Base-by-base conservation (phyloP, 768 basidiomycete genomes). In the Paxillus rubicundulus region DNA sequence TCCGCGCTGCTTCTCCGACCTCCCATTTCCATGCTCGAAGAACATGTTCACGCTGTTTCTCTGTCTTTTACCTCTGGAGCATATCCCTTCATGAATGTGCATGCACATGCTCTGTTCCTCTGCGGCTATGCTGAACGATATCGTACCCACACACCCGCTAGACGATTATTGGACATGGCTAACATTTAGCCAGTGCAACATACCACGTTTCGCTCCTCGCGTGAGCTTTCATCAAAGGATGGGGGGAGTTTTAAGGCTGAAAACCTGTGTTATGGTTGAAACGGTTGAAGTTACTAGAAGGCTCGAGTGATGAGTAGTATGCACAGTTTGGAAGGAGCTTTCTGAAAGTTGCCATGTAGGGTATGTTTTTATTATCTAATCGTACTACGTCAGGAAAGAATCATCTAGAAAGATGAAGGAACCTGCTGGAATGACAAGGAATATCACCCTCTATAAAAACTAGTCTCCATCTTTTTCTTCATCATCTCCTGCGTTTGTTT, bases 401-500 rank as follows among this genome's bases (percentile, higher is more conserved):
- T 47, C 58, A 13, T 70, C 68, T 70, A 68, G 68, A 70, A 72
- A 50, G 17, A 28, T 28, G 45, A 66, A 37, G 52, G 69, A 70
- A 70, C 47, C 61, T 70, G 59, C 70, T 72, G 41, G 69, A 70
- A 70, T 52, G 60, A 59, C 40, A 40, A 34, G 47, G 70, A 70
- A 70, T 46, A 43, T 60, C 52, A 55, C 43, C 13, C 46, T 30
- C 28, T 70, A 70, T 70, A 70, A 62, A 69, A 60, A 68, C 40
- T 65, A 36, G 27, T 45, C 13, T 33, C 17, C 33, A 17, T 5
- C 12, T 28, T 3, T 49, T 24, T 52, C 63, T 30, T 53, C 50
- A 60, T 52, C 56, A 40, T 56, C 49, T 33, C 58, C 50, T 54
- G 1, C 27, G 28, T 41, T 53, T 37, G 47, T 47, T 41, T 51